These are phyloP conservation scores for Talaromyces sp. DNA, from an alignment of 2,329 filamentous ascomycete species.

Conservation along the genomic window DNA sequence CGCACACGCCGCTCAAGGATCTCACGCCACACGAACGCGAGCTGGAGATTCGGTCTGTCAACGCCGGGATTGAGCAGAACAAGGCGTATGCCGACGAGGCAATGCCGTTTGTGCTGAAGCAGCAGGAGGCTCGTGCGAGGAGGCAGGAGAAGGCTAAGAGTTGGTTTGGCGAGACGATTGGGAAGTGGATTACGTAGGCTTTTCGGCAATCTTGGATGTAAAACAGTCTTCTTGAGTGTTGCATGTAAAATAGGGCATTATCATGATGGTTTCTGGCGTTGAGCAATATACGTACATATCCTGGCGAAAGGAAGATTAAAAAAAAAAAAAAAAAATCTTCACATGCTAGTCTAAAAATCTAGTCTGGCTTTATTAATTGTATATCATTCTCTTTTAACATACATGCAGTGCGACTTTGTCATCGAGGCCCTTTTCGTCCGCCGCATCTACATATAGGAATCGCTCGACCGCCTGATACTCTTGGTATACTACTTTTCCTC, in stretches of 20 bases:
- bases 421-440: no score
- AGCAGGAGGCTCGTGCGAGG: slow-evolving; percentile 31
- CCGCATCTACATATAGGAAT: no score
- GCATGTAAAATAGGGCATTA: not conserved
- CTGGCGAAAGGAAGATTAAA: no score
- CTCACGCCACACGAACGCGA: slow-evolving; percentile 44
- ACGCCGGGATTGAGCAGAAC: slow-evolving; percentile 32
- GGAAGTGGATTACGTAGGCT: slow-evolving; percentile 32
- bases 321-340: no score
- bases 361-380: no score
- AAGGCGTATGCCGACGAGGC: slow-evolving; percentile 32
- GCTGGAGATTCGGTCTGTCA: slow-evolving; percentile 35
- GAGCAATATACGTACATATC: not conserved
- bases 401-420: no score
- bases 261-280: not conserved
- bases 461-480: no score
- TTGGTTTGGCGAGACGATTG: slow-evolving; percentile 41
- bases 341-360: no score
- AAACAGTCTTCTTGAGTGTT: no score
- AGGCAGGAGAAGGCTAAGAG: slow-evolving; percentile 33
- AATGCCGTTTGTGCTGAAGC: slow-evolving; percentile 29
- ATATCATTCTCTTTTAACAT: no score
- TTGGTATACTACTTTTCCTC: no score
- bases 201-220: not conserved
- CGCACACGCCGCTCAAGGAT: slow-evolving; percentile 33